Conservation (phyloP, 441 rosid species). For the Iberis amara region DNA sequence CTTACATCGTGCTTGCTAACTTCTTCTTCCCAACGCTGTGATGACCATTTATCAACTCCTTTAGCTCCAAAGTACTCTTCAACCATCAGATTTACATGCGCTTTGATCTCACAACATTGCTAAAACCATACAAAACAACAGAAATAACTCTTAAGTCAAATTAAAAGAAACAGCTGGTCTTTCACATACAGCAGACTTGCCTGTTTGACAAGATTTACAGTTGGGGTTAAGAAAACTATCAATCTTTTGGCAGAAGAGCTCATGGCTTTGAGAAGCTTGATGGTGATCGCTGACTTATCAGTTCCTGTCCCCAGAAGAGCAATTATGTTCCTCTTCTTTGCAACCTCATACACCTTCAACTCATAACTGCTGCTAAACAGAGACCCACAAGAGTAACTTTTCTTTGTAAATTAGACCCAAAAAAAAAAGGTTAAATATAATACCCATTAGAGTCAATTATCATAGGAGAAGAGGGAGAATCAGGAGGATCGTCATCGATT, state of each 20-base stretch:
- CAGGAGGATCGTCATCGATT: slow-evolving; percentile 24
- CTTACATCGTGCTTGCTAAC: slow-evolving; percentile 57
- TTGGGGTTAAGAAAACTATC: slow-evolving; percentile 73
- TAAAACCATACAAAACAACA: slow-evolving; percentile 28
- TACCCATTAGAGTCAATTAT: no score
- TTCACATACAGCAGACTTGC: slow-evolving; percentile 21
- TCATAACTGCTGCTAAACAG: slow-evolving; percentile 34
- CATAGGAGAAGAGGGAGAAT: slow-evolving; percentile 18
- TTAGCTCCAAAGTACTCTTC: slow-evolving; percentile 71
- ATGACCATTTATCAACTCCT: slow-evolving; percentile 68
- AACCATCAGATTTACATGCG: slow-evolving; percentile 40
- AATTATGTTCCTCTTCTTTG: slow-evolving; percentile 59
- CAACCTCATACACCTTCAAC: slow-evolving; percentile 56
- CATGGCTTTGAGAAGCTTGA: slow-evolving; percentile 58
- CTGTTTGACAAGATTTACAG: slow-evolving; percentile 77
- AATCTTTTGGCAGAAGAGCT: slow-evolving; percentile 32
- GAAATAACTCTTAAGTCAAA: background rate
- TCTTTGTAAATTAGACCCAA: slow-evolving; percentile 1
- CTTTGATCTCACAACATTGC: slow-evolving; percentile 65
- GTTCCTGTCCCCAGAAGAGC: slow-evolving; percentile 64
- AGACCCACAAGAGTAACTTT: slow-evolving; percentile 5
- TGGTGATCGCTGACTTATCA: slow-evolving; percentile 65
- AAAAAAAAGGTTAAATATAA: background rate
- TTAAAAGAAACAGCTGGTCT: background rate
- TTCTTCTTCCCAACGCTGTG: slow-evolving; percentile 64